A percentile compares a stretch with the other conserved stretches of the same genome.
Evolutionary conservation across 805 yeast genomes (phyloP).

Genomic region (Wickerhamomyces hampshirensis): DNA sequence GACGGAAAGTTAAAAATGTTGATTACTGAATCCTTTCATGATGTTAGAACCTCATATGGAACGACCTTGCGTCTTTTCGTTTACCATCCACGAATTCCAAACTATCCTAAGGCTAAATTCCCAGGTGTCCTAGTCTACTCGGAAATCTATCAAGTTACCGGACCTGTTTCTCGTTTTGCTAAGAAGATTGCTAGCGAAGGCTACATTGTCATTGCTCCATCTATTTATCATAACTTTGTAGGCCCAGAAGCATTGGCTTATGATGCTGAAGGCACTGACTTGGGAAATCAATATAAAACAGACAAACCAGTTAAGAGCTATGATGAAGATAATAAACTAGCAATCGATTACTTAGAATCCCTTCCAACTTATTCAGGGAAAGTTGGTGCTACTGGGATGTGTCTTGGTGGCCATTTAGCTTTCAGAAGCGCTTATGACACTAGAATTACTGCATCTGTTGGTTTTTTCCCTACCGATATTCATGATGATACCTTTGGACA

Average conservation of each 20-base stretch:
- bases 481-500: conserved; percentile 62
- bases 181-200: conserved; percentile 78
- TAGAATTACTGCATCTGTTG: conserved; percentile 60
- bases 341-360: conserved; percentile 55
- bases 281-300: conserved; percentile 63
- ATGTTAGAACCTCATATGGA: conserved; percentile 60
- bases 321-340: conserved; percentile 65
- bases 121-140: conserved; percentile 79
- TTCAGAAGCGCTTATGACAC: conserved; percentile 65
- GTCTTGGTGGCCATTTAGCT: conserved; percentile 81
- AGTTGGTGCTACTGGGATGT: conserved; percentile 84
- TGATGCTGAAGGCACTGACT: conserved; percentile 70
- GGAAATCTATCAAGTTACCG: conserved; percentile 79
- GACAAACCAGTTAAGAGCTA: conserved; percentile 65
- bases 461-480: conserved; percentile 79
- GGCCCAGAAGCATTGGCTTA: conserved; percentile 60
- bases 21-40: conserved; percentile 59
- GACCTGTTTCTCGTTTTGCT: conserved; percentile 77
- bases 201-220: conserved; percentile 73
- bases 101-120: conserved; percentile 73
- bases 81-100: conserved; percentile 63
- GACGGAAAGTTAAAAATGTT: conserved; percentile 40
- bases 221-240: conserved; percentile 72
- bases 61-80: conserved; percentile 63
- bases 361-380: conserved; percentile 65